Evolutionary conservation across 2,329 filamentous ascomycete genomes (phyloP), one percentile per base, ranked within the genome.

Genomic region (Xylariaceae sp.): DNA sequence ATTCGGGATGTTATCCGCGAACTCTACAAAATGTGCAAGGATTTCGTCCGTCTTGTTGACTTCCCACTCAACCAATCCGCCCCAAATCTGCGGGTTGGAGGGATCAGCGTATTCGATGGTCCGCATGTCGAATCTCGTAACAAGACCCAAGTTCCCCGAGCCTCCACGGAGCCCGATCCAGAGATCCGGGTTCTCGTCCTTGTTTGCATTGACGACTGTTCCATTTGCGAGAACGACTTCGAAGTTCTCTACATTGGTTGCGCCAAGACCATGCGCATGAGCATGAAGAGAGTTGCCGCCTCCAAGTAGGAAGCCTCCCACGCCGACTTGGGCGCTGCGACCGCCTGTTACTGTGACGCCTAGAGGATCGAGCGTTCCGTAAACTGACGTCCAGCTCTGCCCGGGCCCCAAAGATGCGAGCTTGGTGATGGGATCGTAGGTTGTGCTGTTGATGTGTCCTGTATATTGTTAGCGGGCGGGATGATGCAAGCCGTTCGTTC

Each of bases 371-470:
- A 39, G 41, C 17, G 33, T 49, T 11, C 56, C 39, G 47, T 61
- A 68, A 9, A 67, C 62, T 16, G 48, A 53, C 7, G 55, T 58
- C 65, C 64, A 68, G 31, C 54, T 53, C n/a, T 60, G 55, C 9
- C 66, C 65, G 7, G 64, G 63, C 10, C 64, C 59, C 6, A 71
- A 64, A 3, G 56, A 63, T 3, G 66, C 70, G 17, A 69, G 58
- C 12, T 63, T 63, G 1, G 46, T 63, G 2, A 58, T 48, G 1
- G 46, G n/a, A 22, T 71, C 49, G 40, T 69, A 70, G 0, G 63
- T 64, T 0, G 65, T 70, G 12, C 54, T 13, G 38, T 69, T 69
- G 63, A 70, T 63, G 34, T 60, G 48, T 11, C 63, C 62, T 61
- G 45, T 28, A 12, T 18, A 13, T 11, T 17, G 22, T 51, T 28